phyloP scores from a whole-genome alignment of 2,329 filamentous ascomycete species.

The Atkinsonella texensis region DNA sequence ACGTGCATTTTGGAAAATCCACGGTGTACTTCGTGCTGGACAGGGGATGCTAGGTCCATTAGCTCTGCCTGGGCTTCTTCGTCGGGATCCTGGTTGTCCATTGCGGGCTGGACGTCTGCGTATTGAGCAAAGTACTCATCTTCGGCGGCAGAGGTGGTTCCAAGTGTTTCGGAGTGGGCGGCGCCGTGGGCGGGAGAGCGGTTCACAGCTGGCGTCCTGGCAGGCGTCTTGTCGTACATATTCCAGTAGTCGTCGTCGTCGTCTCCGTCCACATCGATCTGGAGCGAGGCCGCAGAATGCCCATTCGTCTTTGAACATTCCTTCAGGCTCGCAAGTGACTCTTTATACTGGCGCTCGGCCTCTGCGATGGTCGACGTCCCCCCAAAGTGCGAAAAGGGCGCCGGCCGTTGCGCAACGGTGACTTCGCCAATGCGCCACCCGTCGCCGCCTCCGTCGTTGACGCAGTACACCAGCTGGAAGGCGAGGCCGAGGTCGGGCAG shows the following conservation, averaged over 20 bases:
- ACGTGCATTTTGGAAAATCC: slow-evolving; percentile 13
- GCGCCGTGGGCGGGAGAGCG: slow-evolving; percentile 39
- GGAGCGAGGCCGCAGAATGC: slow-evolving; percentile 4
- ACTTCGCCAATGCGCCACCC: slow-evolving; percentile 67
- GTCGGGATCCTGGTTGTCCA: slow-evolving; percentile 73
- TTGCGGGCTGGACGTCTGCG: slow-evolving; percentile 64
- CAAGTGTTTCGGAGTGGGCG: slow-evolving; percentile 12
- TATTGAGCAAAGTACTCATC: slow-evolving; percentile 69
- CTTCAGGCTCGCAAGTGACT: slow-evolving; percentile 17
- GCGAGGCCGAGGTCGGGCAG: slow-evolving; percentile 49
- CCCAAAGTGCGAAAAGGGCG: slow-evolving; percentile 42
- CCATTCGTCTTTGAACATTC: slow-evolving; percentile 8
- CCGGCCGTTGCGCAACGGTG: slow-evolving; percentile 42
- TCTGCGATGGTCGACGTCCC: slow-evolving; percentile 40
- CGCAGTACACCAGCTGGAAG: slow-evolving; percentile 59
- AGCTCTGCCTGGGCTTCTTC: slow-evolving; percentile 36
- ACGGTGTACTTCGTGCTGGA: slow-evolving; percentile 3
- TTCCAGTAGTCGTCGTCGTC: slow-evolving; percentile 75
- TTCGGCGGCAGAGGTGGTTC: slow-evolving; percentile 34
- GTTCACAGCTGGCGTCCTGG: slow-evolving; percentile 49
- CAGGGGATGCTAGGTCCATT: slow-evolving; percentile 21
- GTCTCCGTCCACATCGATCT: slow-evolving; percentile 34
- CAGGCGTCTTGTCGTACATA: slow-evolving; percentile 61
- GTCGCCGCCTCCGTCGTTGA: slow-evolving; percentile 49
- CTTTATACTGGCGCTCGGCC: slow-evolving; percentile 45